Conservation (phyloP, 768 basidiomycete species). For the Kwoniella sp. region DNA sequence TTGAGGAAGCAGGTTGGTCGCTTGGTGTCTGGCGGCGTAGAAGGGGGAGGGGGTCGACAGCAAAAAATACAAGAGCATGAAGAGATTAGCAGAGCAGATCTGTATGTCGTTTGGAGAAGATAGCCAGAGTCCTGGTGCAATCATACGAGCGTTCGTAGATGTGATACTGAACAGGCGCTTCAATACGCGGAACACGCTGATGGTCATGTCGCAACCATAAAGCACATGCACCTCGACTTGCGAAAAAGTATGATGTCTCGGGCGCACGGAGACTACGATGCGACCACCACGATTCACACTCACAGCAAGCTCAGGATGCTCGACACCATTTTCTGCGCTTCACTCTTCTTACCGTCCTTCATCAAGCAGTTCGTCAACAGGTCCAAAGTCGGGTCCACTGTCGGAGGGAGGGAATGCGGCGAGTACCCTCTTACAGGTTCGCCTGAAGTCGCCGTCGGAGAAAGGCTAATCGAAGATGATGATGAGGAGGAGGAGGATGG, state of each 20-base stretch:
- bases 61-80: too few species aligned
- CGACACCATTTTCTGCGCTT: conserved; percentile 42
- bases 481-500: conserved; percentile 15
- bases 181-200: too few species aligned
- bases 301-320: conserved; percentile 46
- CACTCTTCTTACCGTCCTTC: conserved; percentile 53
- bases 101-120: background rate
- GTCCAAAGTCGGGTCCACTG: conserved; percentile 49
- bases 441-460: background rate
- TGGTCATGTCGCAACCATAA: too few species aligned
- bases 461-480: background rate
- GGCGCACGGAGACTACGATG: too few species aligned
- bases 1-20: conserved; percentile 76
- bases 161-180: too few species aligned
- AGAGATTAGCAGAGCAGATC: too few species aligned
- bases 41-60: too few species aligned
- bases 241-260: too few species aligned
- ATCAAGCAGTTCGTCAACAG: conserved; percentile 55
- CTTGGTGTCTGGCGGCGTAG: conserved; percentile 62
- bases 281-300: conserved; percentile 25
- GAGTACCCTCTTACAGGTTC: conserved; percentile 36
- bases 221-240: too few species aligned
- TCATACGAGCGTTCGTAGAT: too few species aligned
- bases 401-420: conserved; percentile 43
- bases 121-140: too few species aligned